A percentile compares a stretch with the other conserved stretches of the same genome.
These are phyloP conservation scores for Pterocarpus macrocarpus DNA, from an alignment of 306 rosid species.

Conservation along the genomic window DNA sequence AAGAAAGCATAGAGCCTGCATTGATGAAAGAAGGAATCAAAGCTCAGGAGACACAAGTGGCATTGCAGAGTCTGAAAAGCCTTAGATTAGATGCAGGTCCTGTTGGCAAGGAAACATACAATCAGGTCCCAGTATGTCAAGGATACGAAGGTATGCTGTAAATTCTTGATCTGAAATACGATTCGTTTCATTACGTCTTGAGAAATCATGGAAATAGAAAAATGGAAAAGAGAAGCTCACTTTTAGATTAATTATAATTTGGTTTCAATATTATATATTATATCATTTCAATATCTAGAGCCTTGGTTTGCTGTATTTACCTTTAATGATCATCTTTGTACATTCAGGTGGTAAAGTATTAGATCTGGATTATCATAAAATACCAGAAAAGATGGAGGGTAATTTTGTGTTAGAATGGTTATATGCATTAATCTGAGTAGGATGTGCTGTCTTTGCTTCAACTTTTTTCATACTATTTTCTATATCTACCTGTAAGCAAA, in stretches of 20 bases:
- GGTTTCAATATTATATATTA: constrained; percentile 29
- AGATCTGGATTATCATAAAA: constrained; percentile 15
- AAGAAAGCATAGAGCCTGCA: constrained; percentile 67
- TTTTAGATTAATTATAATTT: constrained; percentile 30
- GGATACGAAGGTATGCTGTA: constrained; percentile 73
- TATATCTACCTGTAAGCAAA: constrained; percentile 42
- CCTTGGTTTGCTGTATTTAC: constrained; percentile 25
- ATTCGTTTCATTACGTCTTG: constrained; percentile 44
- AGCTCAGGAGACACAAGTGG: constrained; percentile 59
- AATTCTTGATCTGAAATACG: constrained; percentile 41
- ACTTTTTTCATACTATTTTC: constrained; percentile 25
- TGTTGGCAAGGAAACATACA: constrained; percentile 52
- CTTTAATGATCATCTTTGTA: constrained; percentile 26
- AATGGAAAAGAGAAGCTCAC: constrained; percentile 13
- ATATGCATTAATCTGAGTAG: constrained; percentile 32
- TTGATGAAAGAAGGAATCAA: constrained; percentile 64
- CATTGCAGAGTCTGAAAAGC: constrained; percentile 55
- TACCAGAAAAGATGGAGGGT: constrained; percentile 33
- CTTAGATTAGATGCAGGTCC: constrained; percentile 58
- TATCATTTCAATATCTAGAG: constrained; percentile 9
- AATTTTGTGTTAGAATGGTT: constrained; percentile 21
- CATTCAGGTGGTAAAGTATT: constrained; percentile 32
- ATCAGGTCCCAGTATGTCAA: constrained; percentile 51
- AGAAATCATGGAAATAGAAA: constrained; percentile 33
- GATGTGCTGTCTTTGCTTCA: constrained; percentile 19